phyloP scores from a whole-genome alignment of 2,329 filamentous ascomycete species.

The Sordariomycetes sp. region DNA sequence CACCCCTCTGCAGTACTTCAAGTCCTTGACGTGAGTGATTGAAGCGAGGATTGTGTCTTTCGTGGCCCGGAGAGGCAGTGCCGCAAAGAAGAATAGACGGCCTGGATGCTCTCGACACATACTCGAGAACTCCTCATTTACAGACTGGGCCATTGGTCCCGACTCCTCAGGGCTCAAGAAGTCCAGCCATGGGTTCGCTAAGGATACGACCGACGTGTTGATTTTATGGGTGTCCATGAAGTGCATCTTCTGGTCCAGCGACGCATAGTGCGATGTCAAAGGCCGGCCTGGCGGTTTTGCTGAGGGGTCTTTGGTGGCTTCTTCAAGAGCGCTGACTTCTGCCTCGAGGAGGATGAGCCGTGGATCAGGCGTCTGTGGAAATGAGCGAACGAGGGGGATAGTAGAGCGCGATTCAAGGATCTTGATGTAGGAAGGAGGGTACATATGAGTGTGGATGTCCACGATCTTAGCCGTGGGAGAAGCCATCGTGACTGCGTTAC shows the following conservation, averaged over 20 bases:
- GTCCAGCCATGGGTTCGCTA: conserved; percentile 92
- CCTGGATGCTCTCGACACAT: conserved; percentile 60
- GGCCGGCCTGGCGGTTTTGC: conserved; percentile 65
- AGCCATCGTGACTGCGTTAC: conserved; percentile 24
- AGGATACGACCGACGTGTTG: conserved; percentile 72
- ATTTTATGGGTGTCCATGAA: conserved; percentile 87
- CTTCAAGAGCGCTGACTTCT: conserved; percentile 35
- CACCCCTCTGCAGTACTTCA: conserved; percentile 70
- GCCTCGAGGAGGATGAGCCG: conserved; percentile 57
- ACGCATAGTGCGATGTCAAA: conserved; percentile 75
- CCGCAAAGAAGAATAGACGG: conserved; percentile 73
- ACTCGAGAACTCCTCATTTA: conserved; percentile 70
- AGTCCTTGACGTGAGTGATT: conserved; percentile 49
- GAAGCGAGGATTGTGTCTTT: conserved; percentile 52
- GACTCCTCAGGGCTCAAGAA: conserved; percentile 60
- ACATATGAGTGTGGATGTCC: conserved; percentile 64
- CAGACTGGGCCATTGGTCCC: conserved; percentile 48
- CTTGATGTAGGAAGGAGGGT: conserved; percentile 53
- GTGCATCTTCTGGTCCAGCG: conserved; percentile 66
- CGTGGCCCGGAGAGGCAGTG: conserved; percentile 67
- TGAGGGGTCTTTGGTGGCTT: conserved; percentile 41
- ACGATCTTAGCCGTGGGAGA: conserved; percentile 35
- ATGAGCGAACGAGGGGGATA: conserved; percentile 65
- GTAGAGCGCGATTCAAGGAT: conserved; percentile 48
- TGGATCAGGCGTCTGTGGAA: conserved; percentile 44